phyloP scores from a whole-genome alignment of 768 basidiomycete species.

The Mycena venus region DNA sequence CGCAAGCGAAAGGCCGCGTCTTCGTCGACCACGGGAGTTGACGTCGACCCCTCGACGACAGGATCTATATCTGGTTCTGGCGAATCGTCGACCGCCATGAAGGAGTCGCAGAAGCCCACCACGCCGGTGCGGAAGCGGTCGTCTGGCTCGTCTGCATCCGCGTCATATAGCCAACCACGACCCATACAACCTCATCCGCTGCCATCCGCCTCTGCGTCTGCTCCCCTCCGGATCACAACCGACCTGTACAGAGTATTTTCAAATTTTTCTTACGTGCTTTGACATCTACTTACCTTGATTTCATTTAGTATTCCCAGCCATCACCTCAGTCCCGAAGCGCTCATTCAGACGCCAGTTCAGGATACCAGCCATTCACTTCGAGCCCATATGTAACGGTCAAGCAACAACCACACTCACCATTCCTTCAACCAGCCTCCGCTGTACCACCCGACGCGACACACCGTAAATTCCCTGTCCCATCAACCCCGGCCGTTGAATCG shows the following conservation, averaged over 20 bases:
- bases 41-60: constrained; percentile 51
- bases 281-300: neutral
- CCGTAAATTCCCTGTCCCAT: constrained; percentile 50
- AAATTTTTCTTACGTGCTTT: too few species aligned
- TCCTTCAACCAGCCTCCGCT: constrained; percentile 32
- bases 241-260: constrained; percentile 20
- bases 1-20: constrained; percentile 60
- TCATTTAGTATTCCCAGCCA: constrained; percentile 4
- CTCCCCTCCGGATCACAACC: constrained; percentile 28
- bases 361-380: constrained; percentile 6
- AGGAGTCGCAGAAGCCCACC: constrained; percentile 1
- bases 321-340: constrained; percentile 10
- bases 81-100: neutral
- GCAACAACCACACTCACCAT: constrained; percentile 44
- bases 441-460: constrained; percentile 36
- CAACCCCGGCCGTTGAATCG: constrained; percentile 48
- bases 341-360: neutral
- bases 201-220: constrained; percentile 9
- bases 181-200: constrained; percentile 21
- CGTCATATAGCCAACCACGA: constrained; percentile 6
- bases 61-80: constrained; percentile 5
- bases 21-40: constrained; percentile 55
- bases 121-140: constrained; percentile 16
- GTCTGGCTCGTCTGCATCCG: neutral
- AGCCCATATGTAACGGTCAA: constrained; percentile 24